Base-by-base conservation (phyloP, 345 rosid genomes). In the Syzygium jambos region DNA sequence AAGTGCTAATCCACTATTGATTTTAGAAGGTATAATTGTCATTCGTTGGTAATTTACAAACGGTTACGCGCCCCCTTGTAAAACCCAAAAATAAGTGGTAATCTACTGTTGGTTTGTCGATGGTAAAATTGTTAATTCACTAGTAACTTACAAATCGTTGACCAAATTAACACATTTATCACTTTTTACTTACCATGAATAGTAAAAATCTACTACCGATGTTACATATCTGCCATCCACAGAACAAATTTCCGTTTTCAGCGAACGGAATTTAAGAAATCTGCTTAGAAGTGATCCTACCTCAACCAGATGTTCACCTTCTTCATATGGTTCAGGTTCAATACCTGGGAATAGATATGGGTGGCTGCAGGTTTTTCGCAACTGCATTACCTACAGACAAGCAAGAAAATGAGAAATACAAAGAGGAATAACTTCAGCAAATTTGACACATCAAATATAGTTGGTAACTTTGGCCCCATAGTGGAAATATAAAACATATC, bases 271-370 rank as follows among this genome's bases (percentile, higher is more conserved):
- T 30, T 55, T 68, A 5, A 68, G 22, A 68, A 21, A 34, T 30
- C 78, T 68, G 80, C 53, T 61, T 14, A 46, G 46, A 82, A 29
- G 88, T 38, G 49, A 12, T 78, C 86, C 27, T 92, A 97, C 98
- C 99, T 96, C 96, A 90, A 94, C 94, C 55, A 97, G 95, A 91
- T 97, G 99, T 92, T 96, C 98, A 83, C 96, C 99, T 89, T 96
- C 99, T 94, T 96, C 94, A 85, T 90, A 97, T 84, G 99, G 99
- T 90, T 96, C 98, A 13, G 98, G 96, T 90, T 97, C 98, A 77
- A 97, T 97, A 85, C 99, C 97, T 78, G 96, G 98, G 90, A 97
- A 97, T 88, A 97, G 96, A 89, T 96, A 97, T 88, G 98, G 98
- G 89, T 96, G 99, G 92, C 99, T 96, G 89, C 98, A 96, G 85